Evolutionary conservation across 129 eudicot genomes (phyloP), one percentile per base, ranked within the genome.

Genomic region (Flaveria linearis): DNA sequence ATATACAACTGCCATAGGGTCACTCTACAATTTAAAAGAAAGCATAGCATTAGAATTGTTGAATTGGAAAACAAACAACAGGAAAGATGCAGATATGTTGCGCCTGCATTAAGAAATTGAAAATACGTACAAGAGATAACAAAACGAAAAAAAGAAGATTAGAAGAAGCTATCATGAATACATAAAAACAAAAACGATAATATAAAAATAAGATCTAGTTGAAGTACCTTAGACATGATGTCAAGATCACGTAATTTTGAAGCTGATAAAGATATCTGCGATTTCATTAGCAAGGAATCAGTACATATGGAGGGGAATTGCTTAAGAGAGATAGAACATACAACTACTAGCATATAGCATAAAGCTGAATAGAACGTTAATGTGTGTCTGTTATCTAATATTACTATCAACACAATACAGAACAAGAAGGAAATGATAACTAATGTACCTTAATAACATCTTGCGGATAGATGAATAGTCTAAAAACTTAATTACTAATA

Each of bases 241-340:
- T 95, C 99, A 68, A 61, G 91, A 81, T 95, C 99, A 26, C 80
- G 85, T 66, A 95, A 80, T 52, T 89, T 83, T 53, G 94, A 82
- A 79, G 97, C 99, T 76, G 96, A 89, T 49, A 95, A 84, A 41
- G 90, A 87, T 69, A 95, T 77, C 99, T 95, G 96, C 87, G 84
- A 67, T 17, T 63, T 42, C 73, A 69, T 56, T 76, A 61, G 36
- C 50, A 22, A 72, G 52, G 41, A 69, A 70, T 69, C 61, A 60
- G 72, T 74, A 57, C 28, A 53, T 43, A 50, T 49, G 76, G 43
- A 75, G 5, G 49, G 46, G 20, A 67, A 68, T 26, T 57, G 62
- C 50, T 78, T 78, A 71, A 63, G 69, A 46, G 58, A 69, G 39
- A 57, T 43, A 26, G 2, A 50, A 41, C 36, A 22, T 4, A 71